Evolutionary conservation across 2,329 filamentous ascomycete genomes (phyloP).

Genomic region (Fusarium incarnatum): DNA sequence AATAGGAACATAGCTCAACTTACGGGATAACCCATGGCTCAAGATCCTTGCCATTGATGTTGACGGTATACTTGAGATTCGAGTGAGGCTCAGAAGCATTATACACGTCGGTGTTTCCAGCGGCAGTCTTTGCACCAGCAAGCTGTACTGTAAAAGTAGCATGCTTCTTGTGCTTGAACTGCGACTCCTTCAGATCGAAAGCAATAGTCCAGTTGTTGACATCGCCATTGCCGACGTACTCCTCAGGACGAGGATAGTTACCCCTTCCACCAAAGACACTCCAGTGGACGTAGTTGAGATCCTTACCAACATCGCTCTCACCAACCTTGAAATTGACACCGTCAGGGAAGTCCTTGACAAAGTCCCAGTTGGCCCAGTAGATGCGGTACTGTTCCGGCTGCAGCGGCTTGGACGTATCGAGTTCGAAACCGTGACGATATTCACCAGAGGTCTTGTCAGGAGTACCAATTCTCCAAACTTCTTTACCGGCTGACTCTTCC

Average conservation of each 20-base stretch:
- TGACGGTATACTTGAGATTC: conserved; percentile 63
- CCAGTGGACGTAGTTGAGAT: conserved; percentile 76
- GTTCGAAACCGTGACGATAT: conserved; percentile 67
- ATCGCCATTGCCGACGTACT: conserved; percentile 56
- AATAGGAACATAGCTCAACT: too few species aligned
- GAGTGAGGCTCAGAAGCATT: conserved; percentile 64
- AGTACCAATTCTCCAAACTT: conserved; percentile 71
- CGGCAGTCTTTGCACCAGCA: conserved; percentile 70
- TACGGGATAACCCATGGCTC: conserved; percentile 69
- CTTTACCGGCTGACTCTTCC: conserved; percentile 66
- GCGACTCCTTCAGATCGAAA: conserved; percentile 59
- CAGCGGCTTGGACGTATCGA: conserved; percentile 60
- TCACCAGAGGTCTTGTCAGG: conserved; percentile 72
- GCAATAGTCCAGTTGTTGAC: conserved; percentile 71
- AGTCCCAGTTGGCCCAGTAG: conserved; percentile 72
- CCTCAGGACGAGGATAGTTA: conserved; percentile 58
- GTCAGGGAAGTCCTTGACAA: conserved; percentile 67
- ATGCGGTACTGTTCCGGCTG: conserved; percentile 69
- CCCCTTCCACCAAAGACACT: conserved; percentile 69
- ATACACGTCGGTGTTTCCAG: conserved; percentile 69
- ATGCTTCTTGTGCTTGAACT: conserved; percentile 55
- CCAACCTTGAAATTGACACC: conserved; percentile 70
- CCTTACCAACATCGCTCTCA: conserved; percentile 58
- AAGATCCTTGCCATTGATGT: conserved; percentile 56
- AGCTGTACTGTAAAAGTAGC: conserved; percentile 73